Evolutionary conservation across 2,329 filamentous ascomycete genomes (phyloP).

Genomic region (Coleophoma crateriformis): DNA sequence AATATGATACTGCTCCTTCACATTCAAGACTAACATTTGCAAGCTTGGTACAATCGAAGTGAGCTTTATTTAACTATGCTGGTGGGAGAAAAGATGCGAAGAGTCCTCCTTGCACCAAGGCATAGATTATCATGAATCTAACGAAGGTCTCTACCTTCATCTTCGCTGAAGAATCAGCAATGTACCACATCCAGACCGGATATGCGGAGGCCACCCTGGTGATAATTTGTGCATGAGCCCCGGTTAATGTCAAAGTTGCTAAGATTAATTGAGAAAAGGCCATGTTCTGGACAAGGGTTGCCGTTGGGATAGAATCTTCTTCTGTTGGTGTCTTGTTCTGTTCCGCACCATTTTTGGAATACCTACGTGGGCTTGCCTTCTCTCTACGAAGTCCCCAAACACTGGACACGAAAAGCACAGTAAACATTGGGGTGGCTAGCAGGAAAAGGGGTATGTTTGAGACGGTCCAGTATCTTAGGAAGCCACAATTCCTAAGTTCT

Average conservation of each 20-base stretch:
- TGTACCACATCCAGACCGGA: conserved; percentile 82
- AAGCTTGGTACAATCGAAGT: too few species aligned
- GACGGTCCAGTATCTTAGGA: conserved; percentile 84
- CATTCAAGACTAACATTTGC: too few species aligned
- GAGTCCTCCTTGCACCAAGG: conserved; percentile 71
- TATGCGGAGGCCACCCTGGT: conserved; percentile 84
- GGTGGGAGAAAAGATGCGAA: conserved; percentile 91
- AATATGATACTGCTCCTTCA: too few species aligned
- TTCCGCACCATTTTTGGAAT: too few species aligned
- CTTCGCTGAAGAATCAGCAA: conserved; percentile 38
- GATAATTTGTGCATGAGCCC: conserved; percentile 91
- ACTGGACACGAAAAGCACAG: conserved; percentile 60
- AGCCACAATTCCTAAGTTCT: conserved; percentile 69
- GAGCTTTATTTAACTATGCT: conserved; percentile 44
- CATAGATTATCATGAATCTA: conserved; percentile 75
- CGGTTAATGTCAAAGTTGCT: conserved; percentile 65
- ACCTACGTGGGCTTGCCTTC: too few species aligned
- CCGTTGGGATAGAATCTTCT: neutral
- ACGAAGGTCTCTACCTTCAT: conserved; percentile 8
- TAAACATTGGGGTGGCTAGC: conserved; percentile 73
- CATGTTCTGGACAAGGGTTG: conserved; percentile 34
- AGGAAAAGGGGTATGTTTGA: conserved; percentile 85
- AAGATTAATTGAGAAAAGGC: conserved; percentile 70
- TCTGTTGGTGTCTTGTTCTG: neutral
- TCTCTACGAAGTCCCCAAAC: conserved; percentile 31